phyloP scores from a whole-genome alignment of 1,139 yeast genomes.

The Meyerozyma sp. region DNA sequence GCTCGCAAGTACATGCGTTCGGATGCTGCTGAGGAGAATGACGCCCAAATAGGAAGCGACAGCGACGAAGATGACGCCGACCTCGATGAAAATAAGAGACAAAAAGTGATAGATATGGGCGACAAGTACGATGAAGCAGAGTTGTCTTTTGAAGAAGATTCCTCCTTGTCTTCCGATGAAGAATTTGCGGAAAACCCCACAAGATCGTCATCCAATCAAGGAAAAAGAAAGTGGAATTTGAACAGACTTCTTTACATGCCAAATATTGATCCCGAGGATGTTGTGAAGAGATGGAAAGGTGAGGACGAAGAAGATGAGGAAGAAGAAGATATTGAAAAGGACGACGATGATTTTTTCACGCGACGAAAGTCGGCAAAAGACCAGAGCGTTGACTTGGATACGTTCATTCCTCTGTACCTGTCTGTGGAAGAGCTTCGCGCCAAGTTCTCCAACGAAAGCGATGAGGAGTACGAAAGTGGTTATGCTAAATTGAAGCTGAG shows the following conservation, averaged over 20 bases:
- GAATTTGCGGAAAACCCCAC: conserved; percentile 30
- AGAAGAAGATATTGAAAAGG: conserved; percentile 39
- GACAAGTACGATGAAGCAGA: conserved; percentile 40
- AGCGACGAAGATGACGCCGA: conserved; percentile 31
- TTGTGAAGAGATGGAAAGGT: conserved; percentile 66
- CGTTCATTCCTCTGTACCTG: conserved; percentile 34
- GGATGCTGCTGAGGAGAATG: conserved; percentile 36
- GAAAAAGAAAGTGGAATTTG: conserved; percentile 65
- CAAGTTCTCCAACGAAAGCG: conserved; percentile 43
- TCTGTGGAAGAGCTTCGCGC: conserved; percentile 44
- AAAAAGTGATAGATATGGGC: conserved; percentile 42
- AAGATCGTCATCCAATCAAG: conserved; percentile 34
- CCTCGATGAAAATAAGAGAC: conserved; percentile 20
- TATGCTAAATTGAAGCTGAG: conserved; percentile 48
- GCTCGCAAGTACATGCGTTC: conserved; percentile 53
- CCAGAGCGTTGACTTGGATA: conserved; percentile 27
- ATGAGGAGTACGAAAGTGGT: conserved; percentile 39
- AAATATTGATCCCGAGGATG: conserved; percentile 72
- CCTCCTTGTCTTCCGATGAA: conserved; percentile 39
- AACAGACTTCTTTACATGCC: conserved; percentile 75
- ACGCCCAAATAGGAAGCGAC: conserved; percentile 29
- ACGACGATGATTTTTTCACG: conserved; percentile 54
- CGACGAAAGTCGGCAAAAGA: conserved; percentile 40
- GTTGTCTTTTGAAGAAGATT: conserved; percentile 46
- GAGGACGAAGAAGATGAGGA: conserved; percentile 41